Evolutionary conservation across 257 asterid genomes (phyloP), one percentile per base, ranked within the genome.

Genomic region (Thymus quinquecostatus): DNA sequence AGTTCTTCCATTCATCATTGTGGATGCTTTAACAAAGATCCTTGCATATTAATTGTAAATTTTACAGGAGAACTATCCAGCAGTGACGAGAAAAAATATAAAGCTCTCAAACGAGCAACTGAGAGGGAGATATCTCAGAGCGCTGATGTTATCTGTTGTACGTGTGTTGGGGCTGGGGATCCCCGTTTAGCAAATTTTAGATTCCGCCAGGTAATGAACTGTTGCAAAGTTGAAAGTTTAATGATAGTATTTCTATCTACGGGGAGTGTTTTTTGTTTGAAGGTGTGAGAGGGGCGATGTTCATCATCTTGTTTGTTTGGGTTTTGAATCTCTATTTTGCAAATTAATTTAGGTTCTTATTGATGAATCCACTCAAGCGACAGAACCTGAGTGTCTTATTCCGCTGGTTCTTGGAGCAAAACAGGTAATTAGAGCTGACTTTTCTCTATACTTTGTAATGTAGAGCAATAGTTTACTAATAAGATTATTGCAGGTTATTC

Each of bases 81-180:
- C 87, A 92, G 96, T 47, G 98, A 95, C 45, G 99, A 95, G 87
- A 95, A 95, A 75, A 92, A 95, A 59, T 92, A 88, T 76, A 95
- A 95, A 86, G 86, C 96, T 59, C 82, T 90, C 78, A 92, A 92
- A 79, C 89, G 98, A 81, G 96, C 97, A 50, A 95, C 99, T 63
- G 98, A 92, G 86, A 88, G 97, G 87, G 99, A 95, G 88, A 95
- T 95, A 82, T 83, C 92, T 71, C 99, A 92, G 87, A 95, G 98
- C 82, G 99, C 98, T 80, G 99, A 95, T 84, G 99, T 95, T 77
- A 95, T 95, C 77, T 95, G 98, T 64, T 95, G 99, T 80, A 95
- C 99, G 30, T 92, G 99, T 48, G 98, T 95, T 69, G 99, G 99
- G 64, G 99, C 98, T 68, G 98, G 99, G 80, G 99, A 95, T 84